Evolutionary conservation across 2,329 filamentous ascomycete genomes (phyloP).

Genomic region (Cercospora sp.): DNA sequence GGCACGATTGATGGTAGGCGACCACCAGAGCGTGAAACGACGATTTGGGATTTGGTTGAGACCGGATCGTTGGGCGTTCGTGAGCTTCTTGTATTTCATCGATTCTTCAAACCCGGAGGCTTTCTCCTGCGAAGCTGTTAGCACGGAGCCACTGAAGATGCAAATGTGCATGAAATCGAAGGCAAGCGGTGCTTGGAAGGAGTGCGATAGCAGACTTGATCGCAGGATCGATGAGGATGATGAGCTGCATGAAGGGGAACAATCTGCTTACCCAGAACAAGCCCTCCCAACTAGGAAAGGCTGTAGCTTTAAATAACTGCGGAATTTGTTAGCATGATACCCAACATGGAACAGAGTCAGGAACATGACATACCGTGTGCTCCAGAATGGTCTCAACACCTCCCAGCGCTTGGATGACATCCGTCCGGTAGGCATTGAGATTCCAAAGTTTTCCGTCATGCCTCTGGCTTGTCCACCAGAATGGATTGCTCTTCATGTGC

Average conservation of each 20-base stretch:
- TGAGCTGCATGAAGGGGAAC: not conserved
- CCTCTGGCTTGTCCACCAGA: constrained; percentile 98
- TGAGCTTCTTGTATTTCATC: constrained; percentile 99
- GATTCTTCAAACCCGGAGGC: constrained; percentile 44
- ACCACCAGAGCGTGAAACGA: constrained; percentile 99
- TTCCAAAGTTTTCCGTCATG: constrained; percentile 99
- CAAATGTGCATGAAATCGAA: not conserved
- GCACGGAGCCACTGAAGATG: constrained; percentile 33
- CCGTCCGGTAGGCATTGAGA: constrained; percentile 73
- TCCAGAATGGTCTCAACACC: constrained; percentile 98
- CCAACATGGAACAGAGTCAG: constrained; percentile 81
- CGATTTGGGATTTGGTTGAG: constrained; percentile 98
- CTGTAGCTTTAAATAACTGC: constrained; percentile 81
- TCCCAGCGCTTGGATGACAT: constrained; percentile 93
- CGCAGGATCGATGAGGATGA: not conserved
- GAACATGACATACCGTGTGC: constrained; percentile 53
- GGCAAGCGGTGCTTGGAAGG: not conserved
- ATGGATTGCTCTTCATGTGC: constrained; percentile 98
- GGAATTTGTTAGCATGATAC: constrained; percentile 10
- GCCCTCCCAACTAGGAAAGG: constrained; percentile 95
- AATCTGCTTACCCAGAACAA: constrained; percentile 67
- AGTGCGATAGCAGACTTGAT: not conserved
- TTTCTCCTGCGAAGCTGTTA: constrained; percentile 3
- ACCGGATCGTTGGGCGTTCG: constrained; percentile 94
- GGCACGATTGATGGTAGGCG: constrained; percentile 56